A percentile compares a stretch with the other conserved stretches of the same genome.
These are phyloP conservation scores for Alternaria incomplexa DNA, from an alignment of 2,329 filamentous ascomycete species.

Conservation along the genomic window DNA sequence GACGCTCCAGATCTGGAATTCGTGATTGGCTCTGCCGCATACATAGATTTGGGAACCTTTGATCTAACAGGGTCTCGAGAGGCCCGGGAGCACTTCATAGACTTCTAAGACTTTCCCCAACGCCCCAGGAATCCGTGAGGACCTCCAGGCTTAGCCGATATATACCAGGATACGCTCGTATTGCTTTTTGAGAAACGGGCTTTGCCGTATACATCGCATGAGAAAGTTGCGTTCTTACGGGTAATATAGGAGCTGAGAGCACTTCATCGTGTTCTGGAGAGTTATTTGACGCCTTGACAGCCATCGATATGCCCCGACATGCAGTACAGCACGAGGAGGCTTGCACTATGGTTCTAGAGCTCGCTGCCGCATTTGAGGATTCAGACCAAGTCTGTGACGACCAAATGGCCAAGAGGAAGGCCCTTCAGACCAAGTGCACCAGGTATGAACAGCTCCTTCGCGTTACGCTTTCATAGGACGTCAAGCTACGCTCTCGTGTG, in stretches of 20 bases:
- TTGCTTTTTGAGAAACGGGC: rapidly evolving
- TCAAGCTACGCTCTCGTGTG: no score
- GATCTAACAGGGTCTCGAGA: background rate
- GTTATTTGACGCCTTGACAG: no score
- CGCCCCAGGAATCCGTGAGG: background rate
- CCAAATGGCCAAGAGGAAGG: no score
- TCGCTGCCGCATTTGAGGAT: no score
- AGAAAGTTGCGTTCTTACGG: background rate
- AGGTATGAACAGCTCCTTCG: no score
- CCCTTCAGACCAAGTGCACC: no score
- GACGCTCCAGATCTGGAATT: no score
- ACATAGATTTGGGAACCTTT: background rate
- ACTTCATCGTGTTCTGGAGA: background rate
- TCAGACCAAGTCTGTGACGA: no score
- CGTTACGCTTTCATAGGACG: no score
- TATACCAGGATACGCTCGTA: background rate
- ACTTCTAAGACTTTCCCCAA: rapidly evolving
- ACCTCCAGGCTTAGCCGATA: background rate
- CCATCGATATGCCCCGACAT: no score
- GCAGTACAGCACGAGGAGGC: no score
- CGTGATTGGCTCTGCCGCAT: background rate
- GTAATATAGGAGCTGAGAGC: rapidly evolving
- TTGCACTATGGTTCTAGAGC: no score
- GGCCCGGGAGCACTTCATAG: background rate
- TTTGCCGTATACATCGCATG: background rate